These are phyloP conservation scores for Ceratobasidium sp. DNA, from an alignment of 1,284 basidiomycete species.

Conservation along the genomic window DNA sequence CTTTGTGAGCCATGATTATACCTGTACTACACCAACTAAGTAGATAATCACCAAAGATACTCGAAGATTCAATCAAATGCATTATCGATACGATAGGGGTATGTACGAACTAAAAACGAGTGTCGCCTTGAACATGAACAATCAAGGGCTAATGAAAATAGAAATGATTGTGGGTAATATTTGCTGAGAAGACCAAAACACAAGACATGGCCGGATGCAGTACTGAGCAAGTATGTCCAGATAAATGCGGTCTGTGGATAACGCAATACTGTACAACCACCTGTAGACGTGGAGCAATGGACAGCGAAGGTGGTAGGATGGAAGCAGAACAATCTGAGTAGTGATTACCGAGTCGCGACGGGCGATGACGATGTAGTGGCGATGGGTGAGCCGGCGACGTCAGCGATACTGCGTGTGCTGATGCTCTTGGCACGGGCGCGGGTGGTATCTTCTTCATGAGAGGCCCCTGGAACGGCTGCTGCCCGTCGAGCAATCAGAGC, in stretches of 20 bases:
- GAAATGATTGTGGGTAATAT: not conserved
- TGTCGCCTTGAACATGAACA: constrained; percentile 1
- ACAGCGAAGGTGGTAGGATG: not conserved
- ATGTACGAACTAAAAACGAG: constrained; percentile 27
- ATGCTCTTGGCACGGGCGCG: constrained; percentile 30
- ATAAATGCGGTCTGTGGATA: not conserved
- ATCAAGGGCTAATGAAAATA: not conserved
- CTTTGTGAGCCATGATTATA: too few species aligned
- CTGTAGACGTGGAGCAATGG: constrained; percentile 9
- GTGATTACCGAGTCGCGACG: constrained; percentile 18
- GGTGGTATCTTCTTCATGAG: not conserved
- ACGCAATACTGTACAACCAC: constrained; percentile 36
- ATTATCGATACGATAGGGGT: constrained; percentile 34
- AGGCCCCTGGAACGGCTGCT: not conserved
- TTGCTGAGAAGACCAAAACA: not conserved
- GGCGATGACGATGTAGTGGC: constrained; percentile 7
- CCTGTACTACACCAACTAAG: too few species aligned
- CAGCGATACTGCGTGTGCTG: constrained; percentile 28
- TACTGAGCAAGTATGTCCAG: constrained; percentile 6
- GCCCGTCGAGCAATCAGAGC: constrained; percentile 81
- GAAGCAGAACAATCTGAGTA: not conserved
- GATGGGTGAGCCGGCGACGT: constrained; percentile 24
- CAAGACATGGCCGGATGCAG: not conserved
- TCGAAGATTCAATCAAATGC: constrained; percentile 31
- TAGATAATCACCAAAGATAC: too few species aligned